phyloP scores from a whole-genome alignment of 768 basidiomycete species.

The Podaxis rugospora region DNA sequence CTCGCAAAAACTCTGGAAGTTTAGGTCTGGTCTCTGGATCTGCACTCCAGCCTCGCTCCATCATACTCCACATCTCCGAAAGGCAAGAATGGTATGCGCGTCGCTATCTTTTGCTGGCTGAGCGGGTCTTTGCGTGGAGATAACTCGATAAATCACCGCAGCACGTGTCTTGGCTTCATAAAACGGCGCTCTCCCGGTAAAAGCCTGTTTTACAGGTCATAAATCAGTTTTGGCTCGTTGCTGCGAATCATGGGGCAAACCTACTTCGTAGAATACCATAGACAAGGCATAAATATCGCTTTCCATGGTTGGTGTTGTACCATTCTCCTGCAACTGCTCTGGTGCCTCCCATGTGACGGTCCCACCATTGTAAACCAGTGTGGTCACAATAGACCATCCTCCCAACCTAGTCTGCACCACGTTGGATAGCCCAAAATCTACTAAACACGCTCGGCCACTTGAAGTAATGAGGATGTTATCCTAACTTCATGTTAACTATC shows the following conservation, averaged over 20 bases:
- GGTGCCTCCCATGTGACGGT: constrained; percentile 14
- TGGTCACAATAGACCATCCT: constrained; percentile 13
- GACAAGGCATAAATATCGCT: constrained; percentile 11
- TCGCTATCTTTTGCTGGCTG: background rate
- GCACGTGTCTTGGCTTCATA: background rate
- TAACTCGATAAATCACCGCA: background rate
- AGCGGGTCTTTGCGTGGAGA: background rate
- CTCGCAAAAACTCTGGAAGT: background rate
- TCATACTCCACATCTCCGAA: constrained; percentile 1
- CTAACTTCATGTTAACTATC: constrained; percentile 2
- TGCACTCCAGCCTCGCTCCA: constrained; percentile 4
- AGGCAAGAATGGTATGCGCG: background rate
- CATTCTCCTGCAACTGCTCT: constrained; percentile 7
- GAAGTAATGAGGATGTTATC: constrained; percentile 17
- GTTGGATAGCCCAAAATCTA: constrained; percentile 20
- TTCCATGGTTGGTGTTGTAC: background rate
- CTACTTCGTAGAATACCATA: constrained; percentile 13
- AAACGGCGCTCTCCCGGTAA: constrained; percentile 3
- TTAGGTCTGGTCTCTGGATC: background rate
- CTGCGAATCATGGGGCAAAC: constrained; percentile 12
- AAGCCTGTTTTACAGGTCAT: background rate
- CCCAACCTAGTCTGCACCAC: constrained; percentile 1
- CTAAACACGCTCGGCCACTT: constrained; percentile 17
- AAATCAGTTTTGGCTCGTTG: background rate
- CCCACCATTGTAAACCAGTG: constrained; percentile 2